phyloP scores from a whole-genome alignment of 441 rosid genomes.

The Corymbia calophylla region DNA sequence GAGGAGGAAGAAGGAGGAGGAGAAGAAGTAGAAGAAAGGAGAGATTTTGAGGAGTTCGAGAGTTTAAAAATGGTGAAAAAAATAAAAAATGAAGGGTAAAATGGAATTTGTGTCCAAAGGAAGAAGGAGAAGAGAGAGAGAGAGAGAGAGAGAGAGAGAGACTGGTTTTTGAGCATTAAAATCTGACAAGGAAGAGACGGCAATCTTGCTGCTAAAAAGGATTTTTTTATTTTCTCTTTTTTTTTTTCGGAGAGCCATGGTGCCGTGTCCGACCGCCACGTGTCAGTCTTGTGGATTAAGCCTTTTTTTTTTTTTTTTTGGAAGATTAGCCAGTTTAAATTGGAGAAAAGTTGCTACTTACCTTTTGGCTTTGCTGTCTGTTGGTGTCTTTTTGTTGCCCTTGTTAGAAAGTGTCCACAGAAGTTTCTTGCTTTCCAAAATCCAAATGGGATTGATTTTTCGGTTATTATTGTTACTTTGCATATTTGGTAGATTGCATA shows the following conservation, averaged over 20 bases:
- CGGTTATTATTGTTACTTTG: background rate
- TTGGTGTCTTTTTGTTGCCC: background rate
- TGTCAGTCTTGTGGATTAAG: background rate
- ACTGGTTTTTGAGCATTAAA: background rate
- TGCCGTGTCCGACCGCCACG: background rate
- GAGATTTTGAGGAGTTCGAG: background rate
- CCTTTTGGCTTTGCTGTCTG: background rate
- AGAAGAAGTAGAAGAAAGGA: background rate
- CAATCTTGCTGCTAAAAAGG: background rate
- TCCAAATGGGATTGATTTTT: background rate
- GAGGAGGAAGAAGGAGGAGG: background rate
- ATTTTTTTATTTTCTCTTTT: background rate
- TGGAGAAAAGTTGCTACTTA: background rate
- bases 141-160: background rate
- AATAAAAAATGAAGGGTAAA: background rate
- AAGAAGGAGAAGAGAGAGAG: background rate
- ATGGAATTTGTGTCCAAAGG: background rate
- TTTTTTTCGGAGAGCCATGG: background rate
- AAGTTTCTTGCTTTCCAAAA: rapidly evolving
- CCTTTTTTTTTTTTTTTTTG: no score
- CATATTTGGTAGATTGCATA: background rate
- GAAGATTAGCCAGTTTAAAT: background rate
- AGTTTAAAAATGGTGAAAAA: background rate
- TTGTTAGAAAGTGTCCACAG: background rate
- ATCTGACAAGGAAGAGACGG: background rate